Evolutionary conservation across 768 basidiomycete genomes (phyloP).

Genomic region (Tricholoma flavovirens): DNA sequence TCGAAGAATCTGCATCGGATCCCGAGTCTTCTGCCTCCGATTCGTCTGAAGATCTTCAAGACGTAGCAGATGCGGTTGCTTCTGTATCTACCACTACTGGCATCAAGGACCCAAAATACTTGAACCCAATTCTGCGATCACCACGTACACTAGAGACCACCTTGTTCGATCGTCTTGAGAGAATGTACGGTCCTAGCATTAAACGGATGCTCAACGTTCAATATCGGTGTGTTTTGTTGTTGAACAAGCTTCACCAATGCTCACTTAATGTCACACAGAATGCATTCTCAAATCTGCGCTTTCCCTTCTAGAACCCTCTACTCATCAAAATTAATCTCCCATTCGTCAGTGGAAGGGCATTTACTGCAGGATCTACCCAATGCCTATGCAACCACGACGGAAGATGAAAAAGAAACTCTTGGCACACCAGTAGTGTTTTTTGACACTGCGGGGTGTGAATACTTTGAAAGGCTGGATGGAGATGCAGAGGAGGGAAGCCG

Average conservation of each 20-base stretch:
- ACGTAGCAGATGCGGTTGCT: not conserved
- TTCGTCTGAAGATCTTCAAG: not conserved
- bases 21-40: not conserved
- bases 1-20: conserved; percentile 1
- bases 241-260: not conserved
- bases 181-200: conserved; percentile 76
- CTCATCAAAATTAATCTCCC: conserved; percentile 59
- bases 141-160: conserved; percentile 81
- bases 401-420: conserved; percentile 67
- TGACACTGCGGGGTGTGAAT: conserved; percentile 92
- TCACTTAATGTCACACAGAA: conserved; percentile 37
- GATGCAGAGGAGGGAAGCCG: conserved; percentile 86
- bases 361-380: conserved; percentile 68
- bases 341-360: conserved; percentile 64
- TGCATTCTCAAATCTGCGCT: conserved; percentile 80
- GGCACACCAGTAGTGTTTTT: conserved; percentile 84
- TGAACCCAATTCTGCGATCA: conserved; percentile 35
- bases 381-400: conserved; percentile 37
- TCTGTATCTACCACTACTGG: not conserved
- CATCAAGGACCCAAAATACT: conserved; percentile 8
- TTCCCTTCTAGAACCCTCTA: conserved; percentile 88
- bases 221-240: conserved; percentile 55
- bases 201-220: conserved; percentile 88
- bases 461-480: conserved; percentile 76
- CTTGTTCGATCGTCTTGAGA: conserved; percentile 87